Evolutionary conservation across 202 grass and related monocot species (phyloP).

Genomic region (Sporobolus alterniflorus): DNA sequence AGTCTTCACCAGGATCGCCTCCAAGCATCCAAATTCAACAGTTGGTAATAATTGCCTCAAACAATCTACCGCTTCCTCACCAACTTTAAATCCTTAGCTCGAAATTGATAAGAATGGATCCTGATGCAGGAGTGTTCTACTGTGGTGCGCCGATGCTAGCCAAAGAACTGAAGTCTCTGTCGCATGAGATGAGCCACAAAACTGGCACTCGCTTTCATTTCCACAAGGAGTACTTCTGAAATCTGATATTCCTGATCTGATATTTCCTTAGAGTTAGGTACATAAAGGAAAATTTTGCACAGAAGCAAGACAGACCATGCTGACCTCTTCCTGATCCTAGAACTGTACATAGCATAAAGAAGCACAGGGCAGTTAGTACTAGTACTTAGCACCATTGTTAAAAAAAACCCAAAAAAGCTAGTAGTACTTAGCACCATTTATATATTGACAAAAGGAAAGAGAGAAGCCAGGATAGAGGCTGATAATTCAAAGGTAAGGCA

Average conservation of each 20-base stretch:
- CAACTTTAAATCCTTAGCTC: neutral
- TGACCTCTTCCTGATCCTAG: conserved; percentile 63
- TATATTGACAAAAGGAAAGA: conserved; percentile 33
- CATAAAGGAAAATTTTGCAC: conserved; percentile 49
- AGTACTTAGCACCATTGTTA: conserved; percentile 42
- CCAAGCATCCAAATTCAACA: conserved; percentile 84
- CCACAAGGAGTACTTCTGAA: conserved; percentile 96
- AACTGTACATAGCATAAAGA: conserved; percentile 96
- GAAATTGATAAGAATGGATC: neutral
- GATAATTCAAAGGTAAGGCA: conserved; percentile 2
- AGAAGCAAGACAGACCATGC: conserved; percentile 56
- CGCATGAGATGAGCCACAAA: conserved; percentile 93
- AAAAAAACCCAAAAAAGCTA: too few relatives aligned
- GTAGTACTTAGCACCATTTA: conserved; percentile 43
- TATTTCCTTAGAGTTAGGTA: conserved; percentile 45
- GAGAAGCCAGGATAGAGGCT: conserved; percentile 34
- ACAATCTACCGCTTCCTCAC: neutral
- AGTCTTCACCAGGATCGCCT: conserved; percentile 85
- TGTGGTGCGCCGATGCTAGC: conserved; percentile 83
- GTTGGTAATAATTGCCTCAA: conserved; percentile 64
- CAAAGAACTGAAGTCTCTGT: conserved; percentile 84
- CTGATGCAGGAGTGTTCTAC: conserved; percentile 88
- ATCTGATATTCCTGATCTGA: conserved; percentile 24
- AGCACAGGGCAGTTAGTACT: conserved; percentile 53
- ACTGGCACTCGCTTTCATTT: conserved; percentile 93